Evolutionary conservation across 2,329 filamentous ascomycete species (phyloP), one percentile per base, ranked within the genome.

Genomic region (Xylariales sp.): DNA sequence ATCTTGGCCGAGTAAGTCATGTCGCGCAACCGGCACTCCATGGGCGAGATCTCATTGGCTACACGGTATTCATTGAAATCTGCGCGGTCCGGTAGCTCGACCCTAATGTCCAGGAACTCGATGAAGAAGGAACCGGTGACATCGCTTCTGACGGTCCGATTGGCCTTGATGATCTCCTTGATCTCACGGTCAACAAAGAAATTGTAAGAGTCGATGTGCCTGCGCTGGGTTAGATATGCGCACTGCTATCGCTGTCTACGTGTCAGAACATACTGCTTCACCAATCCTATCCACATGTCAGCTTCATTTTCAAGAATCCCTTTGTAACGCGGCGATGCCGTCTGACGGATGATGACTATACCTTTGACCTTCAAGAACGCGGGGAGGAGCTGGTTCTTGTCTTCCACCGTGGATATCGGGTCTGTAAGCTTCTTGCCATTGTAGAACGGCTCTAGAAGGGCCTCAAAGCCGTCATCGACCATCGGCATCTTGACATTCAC

Each of bases 1-100:
- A 98, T 95, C 1, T 91, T 91, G 8, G 93, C 93, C 15, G 89
- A 86, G 61, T 98, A 98, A n/a, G 91, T 97, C 76, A 95, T 90
- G 61, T 98, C 94, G 55, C 94, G 83, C 43, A 98, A 73, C 24
- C 93, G 86, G 59, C 93, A 98, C 69, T 98, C 94, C 70, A 97
- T 95, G 2, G 93, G 93, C 2, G 88, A 95, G 46, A 98, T 83
- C 54, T 86, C 78, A 51, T 77, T 80, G 49, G 82, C 76, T 38
- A 82, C 78, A 57, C 83, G 80, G 55, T 78, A 73, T 57, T 87
- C 79, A 56, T 84, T 82, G 64, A 79, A 80, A 52, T 94, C 88
- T 46, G 82, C 74, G 41, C 90, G 85, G 51, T 87, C 85, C 5
- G 94, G 93, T 31, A 73, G 78, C 16, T 86, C 84, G 43, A 98